Conservation (phyloP, 1,284 basidiomycete genomes). For the Ceratobasidium sp. region DNA sequence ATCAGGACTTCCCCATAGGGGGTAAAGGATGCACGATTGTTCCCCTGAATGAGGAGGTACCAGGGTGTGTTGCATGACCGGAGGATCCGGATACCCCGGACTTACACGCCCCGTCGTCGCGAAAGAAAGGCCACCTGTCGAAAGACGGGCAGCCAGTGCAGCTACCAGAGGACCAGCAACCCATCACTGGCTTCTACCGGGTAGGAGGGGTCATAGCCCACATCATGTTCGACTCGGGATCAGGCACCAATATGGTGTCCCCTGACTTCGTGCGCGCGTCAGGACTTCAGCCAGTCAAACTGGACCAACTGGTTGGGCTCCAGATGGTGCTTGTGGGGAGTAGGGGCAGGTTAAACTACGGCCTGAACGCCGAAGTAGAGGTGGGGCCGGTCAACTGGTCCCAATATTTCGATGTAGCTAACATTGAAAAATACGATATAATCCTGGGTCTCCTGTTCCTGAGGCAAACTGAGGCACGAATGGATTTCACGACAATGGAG, state of each 20-base stretch:
- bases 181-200: slow-evolving; percentile 9
- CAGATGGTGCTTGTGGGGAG: slow-evolving; percentile 30
- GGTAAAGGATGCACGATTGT: neutral
- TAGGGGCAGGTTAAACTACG: slow-evolving; percentile 7
- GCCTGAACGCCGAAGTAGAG: neutral
- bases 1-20: neutral
- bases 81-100: too few species aligned
- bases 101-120: too few species aligned
- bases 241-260: slow-evolving; percentile 21
- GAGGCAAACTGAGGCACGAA: slow-evolving; percentile 47
- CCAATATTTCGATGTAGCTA: slow-evolving; percentile 55
- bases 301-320: slow-evolving; percentile 8
- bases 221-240: slow-evolving; percentile 32
- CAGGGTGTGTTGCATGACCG: neutral
- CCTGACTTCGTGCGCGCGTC: slow-evolving; percentile 7
- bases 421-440: slow-evolving; percentile 56
- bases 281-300: neutral
- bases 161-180: neutral
- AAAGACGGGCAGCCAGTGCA: slow-evolving; percentile 8
- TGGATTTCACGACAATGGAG: neutral
- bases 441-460: slow-evolving; percentile 57
- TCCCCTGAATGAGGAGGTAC: neutral
- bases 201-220: neutral
- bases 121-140: too few species aligned
- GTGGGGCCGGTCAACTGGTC: slow-evolving; percentile 53